phyloP scores from a whole-genome alignment of 768 basidiomycete genomes.

The Pleurotus tuoliensis region DNA sequence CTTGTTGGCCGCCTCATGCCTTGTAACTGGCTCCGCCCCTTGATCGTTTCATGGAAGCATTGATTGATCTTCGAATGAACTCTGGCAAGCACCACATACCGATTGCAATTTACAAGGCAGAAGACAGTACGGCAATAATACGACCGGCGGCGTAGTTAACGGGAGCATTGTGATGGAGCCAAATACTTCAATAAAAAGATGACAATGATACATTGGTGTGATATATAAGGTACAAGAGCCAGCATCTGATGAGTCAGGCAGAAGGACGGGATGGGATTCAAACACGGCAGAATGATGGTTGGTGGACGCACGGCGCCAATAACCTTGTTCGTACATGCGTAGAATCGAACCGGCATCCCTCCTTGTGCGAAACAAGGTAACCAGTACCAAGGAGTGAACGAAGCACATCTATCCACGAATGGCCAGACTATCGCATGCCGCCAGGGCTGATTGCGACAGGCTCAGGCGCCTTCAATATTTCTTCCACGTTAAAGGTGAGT shows the following conservation, averaged over 20 bases:
- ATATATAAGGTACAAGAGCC: background rate
- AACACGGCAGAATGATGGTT: background rate
- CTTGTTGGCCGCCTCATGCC: conserved; percentile 7
- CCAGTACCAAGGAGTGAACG: background rate
- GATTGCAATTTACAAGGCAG: too few species aligned
- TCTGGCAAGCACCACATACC: too few species aligned
- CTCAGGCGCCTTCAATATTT: conserved; percentile 40
- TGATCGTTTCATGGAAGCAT: conserved; percentile 6
- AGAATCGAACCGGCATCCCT: too few species aligned
- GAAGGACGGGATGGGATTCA: background rate
- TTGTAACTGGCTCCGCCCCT: background rate
- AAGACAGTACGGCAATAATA: too few species aligned
- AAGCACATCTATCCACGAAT: too few species aligned
- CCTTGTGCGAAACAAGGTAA: background rate
- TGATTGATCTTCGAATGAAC: background rate
- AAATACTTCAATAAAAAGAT: too few species aligned
- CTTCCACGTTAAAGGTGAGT: conserved; percentile 41
- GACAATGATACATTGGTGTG: too few species aligned
- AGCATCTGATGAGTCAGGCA: background rate
- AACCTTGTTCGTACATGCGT: too few species aligned
- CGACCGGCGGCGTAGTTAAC: too few species aligned
- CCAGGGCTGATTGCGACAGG: conserved; percentile 34
- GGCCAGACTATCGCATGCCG: background rate
- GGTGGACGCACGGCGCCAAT: background rate
- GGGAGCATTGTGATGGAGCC: too few species aligned